Percentiles rank a stretch among this genome's conserved stretches.
phyloP scores from a whole-genome alignment of 805 yeast species.

The Metschnikowia hibisci region DNA sequence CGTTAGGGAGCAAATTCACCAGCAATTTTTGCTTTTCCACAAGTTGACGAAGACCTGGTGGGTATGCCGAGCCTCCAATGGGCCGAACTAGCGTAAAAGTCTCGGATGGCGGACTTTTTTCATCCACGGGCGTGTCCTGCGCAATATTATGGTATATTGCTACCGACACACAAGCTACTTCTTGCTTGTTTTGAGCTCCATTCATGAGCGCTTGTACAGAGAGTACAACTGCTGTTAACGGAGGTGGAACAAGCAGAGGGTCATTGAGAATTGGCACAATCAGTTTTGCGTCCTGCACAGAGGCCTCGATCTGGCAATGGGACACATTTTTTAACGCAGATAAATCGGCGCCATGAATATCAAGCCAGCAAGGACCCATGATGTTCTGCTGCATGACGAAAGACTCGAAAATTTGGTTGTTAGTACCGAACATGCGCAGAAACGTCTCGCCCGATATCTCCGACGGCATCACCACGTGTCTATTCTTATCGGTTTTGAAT shows the following conservation, averaged over 20 bases:
- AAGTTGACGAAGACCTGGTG: constrained; percentile 67
- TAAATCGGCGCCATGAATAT: constrained; percentile 62
- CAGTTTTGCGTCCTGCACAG: constrained; percentile 46
- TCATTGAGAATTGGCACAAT: constrained; percentile 47
- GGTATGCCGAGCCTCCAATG: constrained; percentile 57
- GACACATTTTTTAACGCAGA: constrained; percentile 57
- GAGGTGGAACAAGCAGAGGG: constrained; percentile 50
- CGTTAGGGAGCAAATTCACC: constrained; percentile 63
- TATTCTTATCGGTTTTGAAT: constrained; percentile 56
- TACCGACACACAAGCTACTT: constrained; percentile 76
- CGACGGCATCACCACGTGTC: constrained; percentile 48
- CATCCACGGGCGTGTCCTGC: constrained; percentile 72
- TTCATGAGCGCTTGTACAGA: constrained; percentile 81
- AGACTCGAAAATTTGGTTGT: constrained; percentile 71
- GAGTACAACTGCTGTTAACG: constrained; percentile 65
- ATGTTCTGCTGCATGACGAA: constrained; percentile 78
- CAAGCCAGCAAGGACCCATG: constrained; percentile 98
- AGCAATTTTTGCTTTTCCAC: constrained; percentile 52
- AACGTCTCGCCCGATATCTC: constrained; percentile 75
- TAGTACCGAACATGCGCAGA: constrained; percentile 74
- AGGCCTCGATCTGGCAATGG: constrained; percentile 76
- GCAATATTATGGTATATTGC: constrained; percentile 67
- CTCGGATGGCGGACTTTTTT: constrained; percentile 55
- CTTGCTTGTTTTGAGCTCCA: constrained; percentile 71
- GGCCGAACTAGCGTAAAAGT: constrained; percentile 78